Base-by-base conservation (phyloP, 2,329 filamentous ascomycete species). In the Penicillium sp. region DNA sequence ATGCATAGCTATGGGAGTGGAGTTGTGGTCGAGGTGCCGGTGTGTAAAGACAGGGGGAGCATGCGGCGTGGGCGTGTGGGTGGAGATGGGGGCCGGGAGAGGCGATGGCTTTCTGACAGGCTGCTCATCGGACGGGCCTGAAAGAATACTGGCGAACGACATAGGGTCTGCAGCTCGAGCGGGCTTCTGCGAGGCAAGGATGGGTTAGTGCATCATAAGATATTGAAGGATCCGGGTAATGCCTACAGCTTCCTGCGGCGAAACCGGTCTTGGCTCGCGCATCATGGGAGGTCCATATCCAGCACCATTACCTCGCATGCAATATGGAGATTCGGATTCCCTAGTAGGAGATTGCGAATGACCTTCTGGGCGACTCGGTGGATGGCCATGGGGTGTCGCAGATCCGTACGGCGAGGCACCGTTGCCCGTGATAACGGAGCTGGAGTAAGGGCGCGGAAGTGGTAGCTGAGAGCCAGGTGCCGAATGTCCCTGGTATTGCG, bases 101-200 rank as follows among this genome's bases (percentile, higher is more conserved):
- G 80, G 78, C 41, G 77, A 78, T 13, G 75, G 70, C 61, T 77
- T 81, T 8, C 82, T 79, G 6, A 80, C 77, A 38, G 71, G 65
- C 60, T 68, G 73, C 16, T 84, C 80, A 50, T 88, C 86, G 53
- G 91, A 87, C 52, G 89, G 82, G 62, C 85, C 91, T 4, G 91
- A 93, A 41, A 97, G 86, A 56, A 97, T 95, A 70, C 92, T 97
- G 62, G 91, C 94, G 68, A 97, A 94, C 6, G 92, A 94, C 92
- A 97, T 97, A 50, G 92, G 89, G 70, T 96, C 89, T 55, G 88
- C 87, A 39, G 87, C 81, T 71, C 91, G 86, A 63, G 84, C 86
- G 1, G 88, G 84, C 47, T 88, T 88, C 83, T 91, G 71, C 35
- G 61, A 46, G 41, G 15, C 9, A 42, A 25, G 21, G 3, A 29